Base-by-base conservation (phyloP, 768 basidiomycete genomes). In the Tylopilus sp. region DNA sequence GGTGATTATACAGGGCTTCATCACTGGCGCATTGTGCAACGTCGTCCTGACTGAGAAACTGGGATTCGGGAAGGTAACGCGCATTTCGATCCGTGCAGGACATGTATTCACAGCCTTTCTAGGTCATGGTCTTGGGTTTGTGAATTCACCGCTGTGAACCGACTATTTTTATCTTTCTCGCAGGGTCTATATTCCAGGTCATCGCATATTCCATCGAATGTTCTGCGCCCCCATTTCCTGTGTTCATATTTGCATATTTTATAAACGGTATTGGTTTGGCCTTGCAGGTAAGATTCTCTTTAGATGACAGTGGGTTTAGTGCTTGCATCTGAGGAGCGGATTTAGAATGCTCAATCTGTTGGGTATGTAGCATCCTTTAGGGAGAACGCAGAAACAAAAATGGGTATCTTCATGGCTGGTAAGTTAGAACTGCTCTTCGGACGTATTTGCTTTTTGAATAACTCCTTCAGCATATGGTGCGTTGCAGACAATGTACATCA, bases 361-460 rank as follows among this genome's bases (percentile, higher is more conserved):
- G 84, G 81, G 8, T 90, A 31, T 13, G 31, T 31, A 12, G 85
- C 83, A 3, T 75, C 71, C 40, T 67, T 87, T 7, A 75, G 75
- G 53, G 68, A 76, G n/a, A 76, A 81, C 40, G 64, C 33, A 35
- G 33, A 35, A 17, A 35, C 15, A 17, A 35, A 35, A 17, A 87
- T 91, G 83, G 81, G 86, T 6, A 42, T 89, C 17, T 60, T 87
- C 83, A 86, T 57, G 83, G 73, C 77, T 36, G 48, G 65, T 43
- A 52, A 57, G 50, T 42, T 28, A 12, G 12, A 40, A 28, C 2
- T 17, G 9, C 23, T 31, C 12, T 31, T 12, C 13, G 13, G 5
- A 28, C 6, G 12, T 31, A 6, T 22, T 12, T 30, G 12, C 15
- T 6, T 47, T 11, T 47, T 46, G 15, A 53, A 9, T 7, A 2